Evolutionary conservation across 2,329 filamentous ascomycete genomes (phyloP), one percentile per base, ranked within the genome.

Genomic region (Ophiostoma novo-ulmi): DNA sequence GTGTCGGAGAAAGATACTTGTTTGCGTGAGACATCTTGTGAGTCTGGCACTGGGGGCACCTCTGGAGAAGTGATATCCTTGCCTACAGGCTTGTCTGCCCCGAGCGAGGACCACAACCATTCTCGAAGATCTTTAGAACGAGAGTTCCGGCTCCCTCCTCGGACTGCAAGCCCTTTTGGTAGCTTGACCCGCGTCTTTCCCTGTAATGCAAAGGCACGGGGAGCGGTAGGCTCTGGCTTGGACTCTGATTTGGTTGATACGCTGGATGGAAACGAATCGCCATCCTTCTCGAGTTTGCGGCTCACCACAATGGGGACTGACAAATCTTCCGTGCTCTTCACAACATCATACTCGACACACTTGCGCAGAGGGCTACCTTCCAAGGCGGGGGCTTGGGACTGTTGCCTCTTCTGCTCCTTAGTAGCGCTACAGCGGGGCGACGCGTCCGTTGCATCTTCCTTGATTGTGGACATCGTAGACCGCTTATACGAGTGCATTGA

Each of bases 401-500:
- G 44, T 48, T 48, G 44, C 44, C 20, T 2, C 4, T 38, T 36
- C n/a, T 39, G 35, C 10, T 39, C 36, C 63, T 67, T 63, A 13
- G 58, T 20, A 31, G 41, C 35, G 3, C 38, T 65, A 11, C 44
- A 22, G 61, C 36, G 58, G 14, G 65, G 35, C 35, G 71, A 69
- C 1, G 55, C 35, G n/a, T 73, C 73, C 0, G 66, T 68, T 0
- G 74, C 70, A n/a, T 75, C 72, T 26, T 75, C 74, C 13, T 68
- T 70, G 48, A 75, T 75, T 14, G 73, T 75, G 0, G 74, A 72
- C 74, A 75, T 75, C 35, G 72, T 58, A 1, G 71, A 68, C 14
- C 67, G 36, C 65, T 70, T 72, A 58, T 73, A 74, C 0, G 61
- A 11, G 1, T 69, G 72, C 3, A 70, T 13, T 5, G 35, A n/a